phyloP scores from a whole-genome alignment of 2,329 filamentous ascomycete species.

The Diaporthe sp. region DNA sequence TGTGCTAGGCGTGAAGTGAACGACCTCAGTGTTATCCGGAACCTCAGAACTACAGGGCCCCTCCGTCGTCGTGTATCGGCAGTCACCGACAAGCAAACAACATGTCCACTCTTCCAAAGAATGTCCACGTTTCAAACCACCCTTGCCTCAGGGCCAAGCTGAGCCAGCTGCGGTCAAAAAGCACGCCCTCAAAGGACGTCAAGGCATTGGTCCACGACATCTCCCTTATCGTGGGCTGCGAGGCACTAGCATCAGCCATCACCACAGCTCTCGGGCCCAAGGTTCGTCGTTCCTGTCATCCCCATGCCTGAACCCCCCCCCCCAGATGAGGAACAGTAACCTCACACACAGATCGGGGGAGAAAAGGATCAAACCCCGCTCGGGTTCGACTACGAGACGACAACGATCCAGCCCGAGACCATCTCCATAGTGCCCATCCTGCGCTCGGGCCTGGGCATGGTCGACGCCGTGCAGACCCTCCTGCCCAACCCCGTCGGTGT shows the following conservation, averaged over 20 bases:
- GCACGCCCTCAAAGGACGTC: slow-evolving; percentile 77
- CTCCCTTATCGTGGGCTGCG: slow-evolving; percentile 81
- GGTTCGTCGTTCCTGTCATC: slow-evolving; percentile 57
- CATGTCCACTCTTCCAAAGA: slow-evolving; percentile 59
- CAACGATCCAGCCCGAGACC: slow-evolving; percentile 69
- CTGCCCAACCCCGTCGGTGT: slow-evolving; percentile 84
- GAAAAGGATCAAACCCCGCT: slow-evolving; percentile 80
- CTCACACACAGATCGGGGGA: neutral
- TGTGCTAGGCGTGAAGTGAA: neutral
- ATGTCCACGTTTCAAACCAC: slow-evolving; percentile 84
- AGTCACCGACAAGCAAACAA: neutral
- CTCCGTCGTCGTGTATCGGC: neutral
- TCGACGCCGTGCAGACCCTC: slow-evolving; percentile 85
- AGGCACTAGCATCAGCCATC: slow-evolving; percentile 78
- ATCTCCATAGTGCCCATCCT: slow-evolving; percentile 92
- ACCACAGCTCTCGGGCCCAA: slow-evolving; percentile 67
- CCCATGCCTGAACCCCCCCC: neutral
- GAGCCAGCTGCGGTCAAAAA: slow-evolving; percentile 83
- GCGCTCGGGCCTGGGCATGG: slow-evolving; percentile 91
- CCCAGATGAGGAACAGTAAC: neutral
- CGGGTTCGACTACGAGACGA: slow-evolving; percentile 78
- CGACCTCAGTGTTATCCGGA: neutral
- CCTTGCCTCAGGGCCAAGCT: slow-evolving; percentile 91
- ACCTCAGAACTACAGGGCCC: neutral
- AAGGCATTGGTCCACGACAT: slow-evolving; percentile 89